These are phyloP conservation scores for Spergularia marina DNA, from an alignment of 148 eudicot genomes.

Conservation along the genomic window DNA sequence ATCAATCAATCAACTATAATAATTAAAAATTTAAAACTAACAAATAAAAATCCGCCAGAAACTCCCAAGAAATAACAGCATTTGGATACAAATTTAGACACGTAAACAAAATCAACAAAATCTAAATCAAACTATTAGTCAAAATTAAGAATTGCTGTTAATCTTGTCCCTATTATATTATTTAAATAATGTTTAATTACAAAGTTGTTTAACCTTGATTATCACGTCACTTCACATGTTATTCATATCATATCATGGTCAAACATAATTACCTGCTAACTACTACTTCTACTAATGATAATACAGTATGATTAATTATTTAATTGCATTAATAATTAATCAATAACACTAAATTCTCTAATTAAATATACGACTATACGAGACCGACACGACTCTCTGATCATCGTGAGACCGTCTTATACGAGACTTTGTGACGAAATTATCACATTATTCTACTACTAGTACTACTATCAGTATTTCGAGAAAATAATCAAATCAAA, in stretches of 20 bases:
- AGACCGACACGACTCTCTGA: too few relatives aligned
- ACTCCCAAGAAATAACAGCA: constrained; percentile 16
- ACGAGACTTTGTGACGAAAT: too few relatives aligned
- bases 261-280: not conserved
- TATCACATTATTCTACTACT: too few relatives aligned
- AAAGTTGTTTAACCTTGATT: constrained; percentile 15
- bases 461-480: too few relatives aligned
- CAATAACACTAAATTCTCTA: too few relatives aligned
- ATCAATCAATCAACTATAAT: not conserved
- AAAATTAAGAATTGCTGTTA: constrained; percentile 15
- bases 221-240: constrained; percentile 23
- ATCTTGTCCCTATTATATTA: not conserved
- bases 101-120: constrained; percentile 5
- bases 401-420: too few relatives aligned
- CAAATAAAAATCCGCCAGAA: constrained; percentile 10
- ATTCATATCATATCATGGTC: not conserved
- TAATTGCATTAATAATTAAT: too few relatives aligned
- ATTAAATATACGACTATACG: too few relatives aligned
- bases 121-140: constrained; percentile 19
- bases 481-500: not conserved
- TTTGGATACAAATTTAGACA: not conserved
- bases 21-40: not conserved
- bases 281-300: not conserved
- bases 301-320: too few relatives aligned
- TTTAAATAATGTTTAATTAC: not conserved